Evolutionary conservation across 352 stramenopile genomes (phyloP).

Genomic region (Globisporangium radiosum): DNA sequence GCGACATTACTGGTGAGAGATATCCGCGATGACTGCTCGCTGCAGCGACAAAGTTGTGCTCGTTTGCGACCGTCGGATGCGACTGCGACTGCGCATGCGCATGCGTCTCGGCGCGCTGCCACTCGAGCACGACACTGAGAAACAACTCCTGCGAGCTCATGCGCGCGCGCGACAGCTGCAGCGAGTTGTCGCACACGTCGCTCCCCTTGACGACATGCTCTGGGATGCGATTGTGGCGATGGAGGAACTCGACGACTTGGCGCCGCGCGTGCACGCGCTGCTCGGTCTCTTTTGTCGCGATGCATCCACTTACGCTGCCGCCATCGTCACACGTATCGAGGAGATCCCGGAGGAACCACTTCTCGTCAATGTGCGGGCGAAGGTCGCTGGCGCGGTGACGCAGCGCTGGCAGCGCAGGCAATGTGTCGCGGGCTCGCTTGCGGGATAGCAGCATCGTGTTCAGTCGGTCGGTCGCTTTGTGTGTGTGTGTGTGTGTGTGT

Average conservation of each 20-base stretch:
- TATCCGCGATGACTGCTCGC: background rate
- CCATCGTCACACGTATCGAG: constrained; percentile 5
- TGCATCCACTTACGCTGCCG: background rate
- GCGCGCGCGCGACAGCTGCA: constrained; percentile 28
- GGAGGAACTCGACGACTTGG: constrained; percentile 26
- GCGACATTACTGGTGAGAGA: background rate
- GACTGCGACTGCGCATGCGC: constrained; percentile 5
- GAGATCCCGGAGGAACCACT: constrained; percentile 37
- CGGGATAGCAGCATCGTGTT: constrained; percentile 39
- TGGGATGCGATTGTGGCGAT: constrained; percentile 20
- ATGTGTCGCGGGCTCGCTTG: constrained; percentile 32
- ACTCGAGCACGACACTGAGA: constrained; percentile 76
- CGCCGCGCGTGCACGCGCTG: constrained; percentile 2
- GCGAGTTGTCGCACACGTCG: constrained; percentile 11
- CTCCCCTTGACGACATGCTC: constrained; percentile 11
- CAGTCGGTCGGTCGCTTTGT: background rate
- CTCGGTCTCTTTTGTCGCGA: background rate
- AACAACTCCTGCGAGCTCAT: constrained; percentile 77
- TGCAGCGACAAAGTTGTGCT: constrained; percentile 8
- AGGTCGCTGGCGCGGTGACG: constrained; percentile 13
- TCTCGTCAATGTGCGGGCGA: constrained; percentile 16
- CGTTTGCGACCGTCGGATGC: background rate
- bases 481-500: background rate
- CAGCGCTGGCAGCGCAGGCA: constrained; percentile 20
- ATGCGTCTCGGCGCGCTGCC: constrained; percentile 32